Conservation (phyloP, 2,329 filamentous ascomycete species). For the Ilyonectria sp. region DNA sequence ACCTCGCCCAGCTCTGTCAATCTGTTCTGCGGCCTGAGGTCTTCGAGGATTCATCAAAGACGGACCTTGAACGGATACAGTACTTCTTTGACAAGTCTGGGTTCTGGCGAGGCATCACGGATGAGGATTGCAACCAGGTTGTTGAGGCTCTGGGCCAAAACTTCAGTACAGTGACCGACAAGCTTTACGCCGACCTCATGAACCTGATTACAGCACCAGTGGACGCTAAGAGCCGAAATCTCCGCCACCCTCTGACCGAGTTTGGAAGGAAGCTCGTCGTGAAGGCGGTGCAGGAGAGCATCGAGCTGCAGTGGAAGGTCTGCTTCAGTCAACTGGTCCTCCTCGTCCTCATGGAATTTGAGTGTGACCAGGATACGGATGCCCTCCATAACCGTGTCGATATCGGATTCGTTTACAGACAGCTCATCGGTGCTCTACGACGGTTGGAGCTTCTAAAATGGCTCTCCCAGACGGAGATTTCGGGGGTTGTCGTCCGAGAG, state of each 20-base stretch:
- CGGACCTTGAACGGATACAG: constrained; percentile 82
- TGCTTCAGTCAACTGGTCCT: constrained; percentile 88
- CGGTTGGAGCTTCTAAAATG: constrained; percentile 82
- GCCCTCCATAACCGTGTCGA: constrained; percentile 73
- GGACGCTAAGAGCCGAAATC: constrained; percentile 62
- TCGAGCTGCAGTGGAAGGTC: constrained; percentile 80
- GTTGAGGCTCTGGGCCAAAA: constrained; percentile 77
- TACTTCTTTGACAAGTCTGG: constrained; percentile 84
- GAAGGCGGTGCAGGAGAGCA: constrained; percentile 83
- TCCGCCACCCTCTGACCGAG: constrained; percentile 73
- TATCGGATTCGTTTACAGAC: constrained; percentile 78
- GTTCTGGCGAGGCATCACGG: constrained; percentile 84
- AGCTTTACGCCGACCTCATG: constrained; percentile 68
- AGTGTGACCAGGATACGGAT: constrained; percentile 81
- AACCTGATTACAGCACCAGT: constrained; percentile 62
- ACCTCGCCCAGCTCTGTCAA: constrained; percentile 77
- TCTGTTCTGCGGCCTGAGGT: constrained; percentile 80
- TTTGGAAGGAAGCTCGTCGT: constrained; percentile 85
- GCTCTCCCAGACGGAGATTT: constrained; percentile 74
- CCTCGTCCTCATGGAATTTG: constrained; percentile 88
- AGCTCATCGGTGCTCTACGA: constrained; percentile 79
- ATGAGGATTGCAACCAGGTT: constrained; percentile 84
- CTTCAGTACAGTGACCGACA: constrained; percentile 70
- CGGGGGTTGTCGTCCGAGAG: constrained; percentile 62
- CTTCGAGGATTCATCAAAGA: constrained; percentile 79